Evolutionary conservation across 2,329 filamentous ascomycete genomes (phyloP).

Genomic region (Trichoderma cornu-damae): DNA sequence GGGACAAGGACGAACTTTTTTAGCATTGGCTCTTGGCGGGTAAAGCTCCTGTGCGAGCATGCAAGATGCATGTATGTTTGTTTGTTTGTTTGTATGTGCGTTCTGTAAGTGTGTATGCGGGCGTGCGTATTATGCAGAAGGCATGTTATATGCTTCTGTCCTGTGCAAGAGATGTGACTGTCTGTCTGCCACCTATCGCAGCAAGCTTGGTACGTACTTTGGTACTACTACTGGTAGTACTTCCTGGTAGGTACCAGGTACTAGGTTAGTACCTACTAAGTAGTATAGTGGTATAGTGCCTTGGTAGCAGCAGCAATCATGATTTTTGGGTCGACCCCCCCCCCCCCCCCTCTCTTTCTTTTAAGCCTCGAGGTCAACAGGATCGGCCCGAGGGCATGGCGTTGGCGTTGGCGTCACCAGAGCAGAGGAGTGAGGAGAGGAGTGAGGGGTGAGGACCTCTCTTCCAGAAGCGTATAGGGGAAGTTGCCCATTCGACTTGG

Average conservation of each 20-base stretch:
- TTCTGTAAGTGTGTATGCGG: constrained; percentile 4
- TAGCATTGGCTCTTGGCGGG: constrained; percentile 2
- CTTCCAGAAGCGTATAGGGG: constrained; percentile 3
- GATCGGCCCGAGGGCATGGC: constrained; percentile 13
- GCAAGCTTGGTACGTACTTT: neutral
- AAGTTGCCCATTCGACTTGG: neutral
- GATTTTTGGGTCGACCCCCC: neutral
- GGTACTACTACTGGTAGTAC: neutral
- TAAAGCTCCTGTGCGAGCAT: constrained; percentile 12
- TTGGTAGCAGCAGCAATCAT: neutral
- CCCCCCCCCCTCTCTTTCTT: too few species aligned
- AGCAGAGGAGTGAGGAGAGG: neutral
- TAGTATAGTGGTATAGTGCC: too few species aligned
- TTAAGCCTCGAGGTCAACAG: constrained; percentile 7
- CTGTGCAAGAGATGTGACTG: constrained; percentile 10
- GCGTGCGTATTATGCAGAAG: constrained; percentile 12
- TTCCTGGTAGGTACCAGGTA: too few species aligned
- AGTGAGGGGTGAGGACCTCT: neutral
- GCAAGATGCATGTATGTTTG: constrained; percentile 12
- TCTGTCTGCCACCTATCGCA: neutral
- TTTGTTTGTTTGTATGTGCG: constrained; percentile 6
- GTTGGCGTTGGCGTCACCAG: constrained; percentile 6
- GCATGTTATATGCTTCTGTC: neutral
- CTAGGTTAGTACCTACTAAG: too few species aligned
- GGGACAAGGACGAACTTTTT: constrained; percentile 6